Percentiles rank a stretch among this genome's conserved stretches.
These are phyloP conservation scores for Cardamine occulta DNA, from an alignment of 345 rosid species.

Conservation along the genomic window DNA sequence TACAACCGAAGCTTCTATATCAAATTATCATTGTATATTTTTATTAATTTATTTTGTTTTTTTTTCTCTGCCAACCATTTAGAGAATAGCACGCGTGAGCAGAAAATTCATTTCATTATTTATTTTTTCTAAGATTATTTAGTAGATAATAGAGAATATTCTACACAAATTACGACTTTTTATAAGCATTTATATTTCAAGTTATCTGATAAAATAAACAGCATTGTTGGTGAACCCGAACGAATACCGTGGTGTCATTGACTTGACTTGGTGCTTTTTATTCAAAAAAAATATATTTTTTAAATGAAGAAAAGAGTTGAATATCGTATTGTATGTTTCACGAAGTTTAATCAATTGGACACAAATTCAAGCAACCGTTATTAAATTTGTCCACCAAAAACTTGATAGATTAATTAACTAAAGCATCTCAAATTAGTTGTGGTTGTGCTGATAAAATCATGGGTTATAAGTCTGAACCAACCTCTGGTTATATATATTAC, in stretches of 20 bases:
- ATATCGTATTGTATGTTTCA: slow-evolving; percentile 7
- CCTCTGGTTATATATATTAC: slow-evolving; percentile 14
- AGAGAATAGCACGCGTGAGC: slow-evolving; percentile 51
- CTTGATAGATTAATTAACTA: slow-evolving; percentile 24
- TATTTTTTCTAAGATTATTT: slow-evolving; percentile 3
- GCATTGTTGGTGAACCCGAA: slow-evolving; percentile 13
- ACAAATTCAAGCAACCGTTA: slow-evolving; percentile 45
- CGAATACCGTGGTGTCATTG: slow-evolving; percentile 40
- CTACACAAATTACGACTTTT: slow-evolving; percentile 25
- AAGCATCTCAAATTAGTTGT: slow-evolving; percentile 34
- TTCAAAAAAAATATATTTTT: neutral
- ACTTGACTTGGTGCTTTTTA: slow-evolving; percentile 45
- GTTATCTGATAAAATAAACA: slow-evolving; percentile 18
- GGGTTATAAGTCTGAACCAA: slow-evolving; percentile 45
- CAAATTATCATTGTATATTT: slow-evolving; percentile 1
- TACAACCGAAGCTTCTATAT: slow-evolving; percentile 37
- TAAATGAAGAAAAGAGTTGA: slow-evolving; percentile 36
- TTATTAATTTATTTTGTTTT: neutral
- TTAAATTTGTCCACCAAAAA: slow-evolving; percentile 35
- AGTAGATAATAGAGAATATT: slow-evolving; percentile 31
- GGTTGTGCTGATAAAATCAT: slow-evolving; percentile 35
- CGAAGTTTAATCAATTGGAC: slow-evolving; percentile 40
- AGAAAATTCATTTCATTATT: neutral
- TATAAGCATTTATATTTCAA: slow-evolving; percentile 24
- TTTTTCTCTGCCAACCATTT: slow-evolving; percentile 44